These are phyloP conservation scores for Myxozyma neglecta DNA, from an alignment of 805 yeast species.

Conservation along the genomic window DNA sequence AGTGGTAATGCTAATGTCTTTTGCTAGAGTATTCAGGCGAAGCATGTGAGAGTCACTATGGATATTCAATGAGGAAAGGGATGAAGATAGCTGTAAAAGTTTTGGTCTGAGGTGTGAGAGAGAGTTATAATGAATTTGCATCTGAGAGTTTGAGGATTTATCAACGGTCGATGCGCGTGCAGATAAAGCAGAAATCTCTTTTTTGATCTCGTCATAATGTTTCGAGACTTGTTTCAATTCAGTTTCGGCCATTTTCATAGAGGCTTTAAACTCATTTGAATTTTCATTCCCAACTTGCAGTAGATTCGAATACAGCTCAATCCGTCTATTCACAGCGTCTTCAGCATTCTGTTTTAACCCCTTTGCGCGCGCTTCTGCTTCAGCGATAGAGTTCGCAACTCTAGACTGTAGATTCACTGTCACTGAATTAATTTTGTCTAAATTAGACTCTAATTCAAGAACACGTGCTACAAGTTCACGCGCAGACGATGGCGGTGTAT, in stretches of 20 bases:
- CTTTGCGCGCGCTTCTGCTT: background rate
- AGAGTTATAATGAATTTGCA: background rate
- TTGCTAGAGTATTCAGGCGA: too few relatives aligned
- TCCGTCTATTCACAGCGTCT: slow-evolving; percentile 1
- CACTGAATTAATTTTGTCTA: slow-evolving; percentile 4
- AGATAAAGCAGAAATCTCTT: background rate
- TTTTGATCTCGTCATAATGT: slow-evolving; percentile 2
- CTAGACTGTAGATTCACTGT: slow-evolving; percentile 13
- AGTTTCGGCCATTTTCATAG: background rate
- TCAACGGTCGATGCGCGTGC: background rate
- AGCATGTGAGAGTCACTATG: too few relatives aligned
- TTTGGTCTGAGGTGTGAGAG: too few relatives aligned
- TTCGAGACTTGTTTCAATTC: background rate
- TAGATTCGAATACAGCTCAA: background rate
- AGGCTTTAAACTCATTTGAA: background rate
- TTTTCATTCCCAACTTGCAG: background rate
- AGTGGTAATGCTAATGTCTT: too few relatives aligned
- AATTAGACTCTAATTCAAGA: slow-evolving; percentile 11
- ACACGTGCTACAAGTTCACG: slow-evolving; percentile 18
- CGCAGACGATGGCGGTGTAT: slow-evolving; percentile 3
- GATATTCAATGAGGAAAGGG: too few relatives aligned
- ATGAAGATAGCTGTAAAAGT: too few relatives aligned
- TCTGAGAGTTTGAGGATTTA: background rate
- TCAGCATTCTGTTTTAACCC: background rate
- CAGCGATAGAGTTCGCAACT: background rate